Evolutionary conservation across 2,329 filamentous ascomycete species (phyloP).

Genomic region (Trichoderma sp.): DNA sequence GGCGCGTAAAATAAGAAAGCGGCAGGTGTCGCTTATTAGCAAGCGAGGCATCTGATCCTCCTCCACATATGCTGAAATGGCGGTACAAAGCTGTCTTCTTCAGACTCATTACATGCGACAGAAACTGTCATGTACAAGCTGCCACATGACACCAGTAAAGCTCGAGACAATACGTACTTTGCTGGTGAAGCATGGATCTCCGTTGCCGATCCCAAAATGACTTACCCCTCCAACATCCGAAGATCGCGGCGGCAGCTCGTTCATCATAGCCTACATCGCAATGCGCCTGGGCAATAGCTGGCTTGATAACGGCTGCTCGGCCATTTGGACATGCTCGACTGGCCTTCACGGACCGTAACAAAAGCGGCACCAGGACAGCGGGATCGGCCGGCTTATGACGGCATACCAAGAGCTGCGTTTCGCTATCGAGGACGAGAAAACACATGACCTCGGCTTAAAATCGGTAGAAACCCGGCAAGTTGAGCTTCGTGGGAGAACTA

Average conservation of each 20-base stretch:
- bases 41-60: background rate
- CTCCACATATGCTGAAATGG: background rate
- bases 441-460: slow-evolving; percentile 35
- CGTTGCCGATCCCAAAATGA: background rate
- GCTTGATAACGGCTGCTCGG: background rate
- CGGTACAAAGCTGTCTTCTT: background rate
- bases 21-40: background rate
- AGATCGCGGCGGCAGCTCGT: background rate
- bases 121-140: background rate
- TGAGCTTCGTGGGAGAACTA: background rate
- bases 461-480: slow-evolving; percentile 35
- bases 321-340: background rate
- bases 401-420: slow-evolving; percentile 36
- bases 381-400: slow-evolving; percentile 38
- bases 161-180: background rate
- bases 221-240: background rate
- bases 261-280: background rate
- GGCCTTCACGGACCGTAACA: background rate
- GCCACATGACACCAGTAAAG: background rate
- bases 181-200: background rate
- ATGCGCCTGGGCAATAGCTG: background rate
- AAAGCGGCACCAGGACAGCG: slow-evolving; percentile 3
- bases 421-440: background rate
- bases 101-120: too few relatives aligned
- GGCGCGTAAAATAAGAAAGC: background rate